Evolutionary conservation across 2,329 filamentous ascomycete genomes (phyloP).

Genomic region (Colletotrichum lupini): DNA sequence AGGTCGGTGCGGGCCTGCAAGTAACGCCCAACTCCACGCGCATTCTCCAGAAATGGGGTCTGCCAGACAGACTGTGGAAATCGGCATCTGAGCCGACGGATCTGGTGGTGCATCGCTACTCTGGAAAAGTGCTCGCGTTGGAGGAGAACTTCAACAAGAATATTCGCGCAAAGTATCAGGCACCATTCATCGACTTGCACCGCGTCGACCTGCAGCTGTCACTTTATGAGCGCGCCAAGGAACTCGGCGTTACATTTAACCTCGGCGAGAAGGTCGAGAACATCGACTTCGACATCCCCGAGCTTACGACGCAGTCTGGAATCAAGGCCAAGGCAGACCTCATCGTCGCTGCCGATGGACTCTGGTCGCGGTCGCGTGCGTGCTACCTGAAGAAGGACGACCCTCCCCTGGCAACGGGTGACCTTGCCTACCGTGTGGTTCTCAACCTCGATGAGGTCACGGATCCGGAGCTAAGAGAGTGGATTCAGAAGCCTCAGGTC

Average conservation of each 20-base stretch:
- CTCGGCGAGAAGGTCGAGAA: slow-evolving; percentile 58
- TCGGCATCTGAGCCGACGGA: slow-evolving; percentile 54
- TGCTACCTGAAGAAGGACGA: slow-evolving; percentile 57
- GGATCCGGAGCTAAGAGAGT: slow-evolving; percentile 60
- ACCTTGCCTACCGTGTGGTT: slow-evolving; percentile 73
- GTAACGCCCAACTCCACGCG: slow-evolving; percentile 62
- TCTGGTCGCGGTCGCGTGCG: slow-evolving; percentile 69
- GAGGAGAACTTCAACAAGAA: slow-evolving; percentile 64
- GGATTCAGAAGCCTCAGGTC: slow-evolving; percentile 62
- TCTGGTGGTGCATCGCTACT: slow-evolving; percentile 64
- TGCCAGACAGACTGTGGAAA: slow-evolving; percentile 55
- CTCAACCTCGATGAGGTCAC: slow-evolving; percentile 62
- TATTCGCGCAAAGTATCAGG: slow-evolving; percentile 64
- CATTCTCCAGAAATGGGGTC: slow-evolving; percentile 61
- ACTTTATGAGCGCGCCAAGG: slow-evolving; percentile 60
- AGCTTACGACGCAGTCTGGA: slow-evolving; percentile 52
- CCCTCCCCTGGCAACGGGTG: slow-evolving; percentile 67
- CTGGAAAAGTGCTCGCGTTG: slow-evolving; percentile 59
- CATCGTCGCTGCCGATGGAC: slow-evolving; percentile 71
- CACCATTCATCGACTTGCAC: slow-evolving; percentile 70
- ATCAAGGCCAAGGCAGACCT: slow-evolving; percentile 59
- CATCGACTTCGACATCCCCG: slow-evolving; percentile 59
- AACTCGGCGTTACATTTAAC: slow-evolving; percentile 63
- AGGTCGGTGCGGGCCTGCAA: slow-evolving; percentile 66
- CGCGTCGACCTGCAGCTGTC: slow-evolving; percentile 70